Evolutionary conservation across 1,284 basidiomycete genomes (phyloP), one percentile per base, ranked within the genome.

Genomic region (Heterobasidion parviporum): DNA sequence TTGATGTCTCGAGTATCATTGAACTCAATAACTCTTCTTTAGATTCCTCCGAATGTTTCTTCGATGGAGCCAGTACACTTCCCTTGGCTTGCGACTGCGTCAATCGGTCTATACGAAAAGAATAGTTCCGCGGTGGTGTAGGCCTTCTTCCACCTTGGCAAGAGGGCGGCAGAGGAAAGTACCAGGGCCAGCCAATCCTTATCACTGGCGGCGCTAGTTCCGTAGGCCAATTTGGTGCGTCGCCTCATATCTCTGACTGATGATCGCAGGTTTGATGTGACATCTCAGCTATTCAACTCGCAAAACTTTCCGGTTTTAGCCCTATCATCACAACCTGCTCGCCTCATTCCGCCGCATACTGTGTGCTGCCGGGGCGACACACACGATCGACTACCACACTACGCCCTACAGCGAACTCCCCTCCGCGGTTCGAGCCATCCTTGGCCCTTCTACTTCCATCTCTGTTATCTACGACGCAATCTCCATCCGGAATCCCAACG

Each of bases 191-290:
- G 55, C 67, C 75, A 1, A 66, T 75, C 36, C 57, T 80, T 52
- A 66, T 79, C 52, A 62, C 76, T 53, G 77, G 75, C 10, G 78
- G 78, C 10, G 64, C 75, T 2, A 70, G 71, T 0, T 73, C 72
- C 14, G 74, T 78, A 7, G 78, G 78, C 12, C 67, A 69, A 59
- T 78, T 70, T 55, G 64, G 73, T 71, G 26, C 18, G 52, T 46
- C 15, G 18, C 16, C 16, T n/a, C 8, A n/a, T 5, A 8, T 8
- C n/a, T 8, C 20, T 36, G 33, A 7, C 6, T 12, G 6, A 6
- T 6, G 26, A 5, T 26, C 6, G 38, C 1, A 10, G 16, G 14
- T 20, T 10, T 14, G 9, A 16, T n/a, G 20, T 46, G 15, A 15
- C 5, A 12, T 32, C 15, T n/a, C 6, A n/a, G 50, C 49, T 43